These are phyloP conservation scores for Obelidium mucronatum DNA, from an alignment of 192 early-diverging fungal species.

Conservation along the genomic window DNA sequence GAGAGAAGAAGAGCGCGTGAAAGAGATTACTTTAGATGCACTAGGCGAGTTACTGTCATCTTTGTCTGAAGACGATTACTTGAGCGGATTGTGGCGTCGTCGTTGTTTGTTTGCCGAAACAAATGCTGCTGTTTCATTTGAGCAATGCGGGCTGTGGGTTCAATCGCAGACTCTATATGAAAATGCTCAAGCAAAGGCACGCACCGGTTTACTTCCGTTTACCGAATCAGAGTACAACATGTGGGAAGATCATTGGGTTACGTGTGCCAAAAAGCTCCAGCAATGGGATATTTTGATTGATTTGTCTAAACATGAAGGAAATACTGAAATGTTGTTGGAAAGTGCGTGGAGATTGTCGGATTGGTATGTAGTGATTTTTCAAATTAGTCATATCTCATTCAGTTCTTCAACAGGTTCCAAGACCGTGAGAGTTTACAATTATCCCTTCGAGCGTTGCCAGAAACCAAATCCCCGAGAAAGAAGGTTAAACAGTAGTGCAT, in stretches of 20 bases:
- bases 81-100: conserved; percentile 90
- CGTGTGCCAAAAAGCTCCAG: conserved; percentile 88
- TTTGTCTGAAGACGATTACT: conserved; percentile 93
- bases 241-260: conserved; percentile 98
- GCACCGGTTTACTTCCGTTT: conserved; percentile 84
- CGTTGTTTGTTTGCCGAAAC: conserved; percentile 91
- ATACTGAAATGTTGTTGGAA: conserved; percentile 87
- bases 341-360: conserved; percentile 95
- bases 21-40: conserved; percentile 90
- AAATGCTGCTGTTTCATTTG: conserved; percentile 93
- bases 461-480: conserved; percentile 69
- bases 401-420: too few relatives aligned
- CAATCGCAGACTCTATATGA: conserved; percentile 93
- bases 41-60: conserved; percentile 82
- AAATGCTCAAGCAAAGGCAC: conserved; percentile 89
- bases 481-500: conserved; percentile 72
- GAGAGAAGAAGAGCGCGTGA: conserved; percentile 87
- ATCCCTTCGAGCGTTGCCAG: conserved; percentile 66
- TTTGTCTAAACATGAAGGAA: conserved; percentile 88
- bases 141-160: conserved; percentile 93
- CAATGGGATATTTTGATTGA: conserved; percentile 98
- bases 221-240: conserved; percentile 94
- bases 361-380: too few relatives aligned
- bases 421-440: conserved; percentile 80
- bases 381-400: too few relatives aligned